Base-by-base conservation (phyloP, 2,329 filamentous ascomycete genomes). In the Hypoxylon sp. region DNA sequence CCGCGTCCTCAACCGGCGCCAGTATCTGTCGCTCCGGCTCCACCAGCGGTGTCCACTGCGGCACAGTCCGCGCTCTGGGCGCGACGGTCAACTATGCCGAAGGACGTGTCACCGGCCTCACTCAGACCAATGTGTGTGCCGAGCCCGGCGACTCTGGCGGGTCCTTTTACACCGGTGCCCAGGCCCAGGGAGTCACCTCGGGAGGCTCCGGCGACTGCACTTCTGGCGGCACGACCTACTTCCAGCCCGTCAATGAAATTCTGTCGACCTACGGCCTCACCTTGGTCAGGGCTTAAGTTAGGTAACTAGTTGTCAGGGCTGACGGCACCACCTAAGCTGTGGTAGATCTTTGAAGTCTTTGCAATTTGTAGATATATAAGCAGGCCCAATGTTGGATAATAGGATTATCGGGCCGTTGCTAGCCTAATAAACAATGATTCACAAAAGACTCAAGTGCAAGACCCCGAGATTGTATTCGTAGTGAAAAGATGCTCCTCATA, bases 121-220 rank as follows among this genome's bases (percentile, higher is more conserved):
- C 80, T 62, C 77, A 78, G 57, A 82, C 80, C 63, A 80, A 65
- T 54, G 79, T 80, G 51, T 82, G 80, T 74, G 79, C 80, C 58
- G 80, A 82, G 79, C 79, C 78, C 68, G 80, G 80, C 66, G 80
- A 82, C 77, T 82, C 80, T 54, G 80, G 80, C 60, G 80, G 80
- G 65, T 78, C 80, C 35, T 81, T 74, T 63, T 81, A 80, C 78
- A 73, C 79, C 63, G 80, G 80, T 54, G 51, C 79, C 60, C 80
- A 82, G 76, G 80, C 80, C 64, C 80, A 82, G 76, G 80, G 80
- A 74, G 80, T 82, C 69, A 81, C 79, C 70, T 82, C 80, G 1
- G 80, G 80, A 74, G 80, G 80, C 70, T 79, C 75, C 55, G 80
- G 80, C 50, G 64, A 81, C 79, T 82, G 80, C 77, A 53, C 39